Conservation (phyloP, 768 basidiomycete genomes). For the Roridomyces roridus region DNA sequence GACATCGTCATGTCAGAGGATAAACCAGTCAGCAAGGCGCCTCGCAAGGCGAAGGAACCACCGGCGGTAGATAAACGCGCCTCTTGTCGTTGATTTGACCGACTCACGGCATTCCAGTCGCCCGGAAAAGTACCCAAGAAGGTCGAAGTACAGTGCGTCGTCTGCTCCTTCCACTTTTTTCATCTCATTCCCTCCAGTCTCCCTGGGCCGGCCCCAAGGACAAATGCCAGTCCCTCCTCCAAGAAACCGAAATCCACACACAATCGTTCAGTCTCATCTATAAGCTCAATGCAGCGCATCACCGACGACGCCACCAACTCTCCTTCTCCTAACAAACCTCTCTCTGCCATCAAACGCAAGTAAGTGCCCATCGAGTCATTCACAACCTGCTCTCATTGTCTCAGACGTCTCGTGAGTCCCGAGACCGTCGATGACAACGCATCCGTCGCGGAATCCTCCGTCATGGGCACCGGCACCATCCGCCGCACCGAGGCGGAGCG, state of each 20-base stretch:
- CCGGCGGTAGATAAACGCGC: slow-evolving; percentile 11
- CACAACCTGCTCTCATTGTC: not conserved
- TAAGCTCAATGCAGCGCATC: slow-evolving; percentile 38
- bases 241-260: slow-evolving; percentile 22
- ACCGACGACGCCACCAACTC: slow-evolving; percentile 21
- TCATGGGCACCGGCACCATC: slow-evolving; percentile 43
- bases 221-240: slow-evolving; percentile 14
- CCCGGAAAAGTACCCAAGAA: slow-evolving; percentile 33
- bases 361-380: not conserved
- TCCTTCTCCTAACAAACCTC: slow-evolving; percentile 25
- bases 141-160: slow-evolving; percentile 39
- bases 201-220: slow-evolving; percentile 30
- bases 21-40: slow-evolving; percentile 9
- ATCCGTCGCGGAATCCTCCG: slow-evolving; percentile 60
- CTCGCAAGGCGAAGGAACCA: slow-evolving; percentile 2
- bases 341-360: slow-evolving; percentile 22
- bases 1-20: slow-evolving; percentile 17
- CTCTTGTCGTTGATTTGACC: not conserved
- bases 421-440: slow-evolving; percentile 55
- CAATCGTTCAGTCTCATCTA: slow-evolving; percentile 26
- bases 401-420: slow-evolving; percentile 32
- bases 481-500: slow-evolving; percentile 69
- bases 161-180: not conserved
- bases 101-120: slow-evolving; percentile 7
- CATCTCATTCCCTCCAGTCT: slow-evolving; percentile 25